These are phyloP conservation scores for Rubia yunnanensis DNA, from an alignment of 257 asterid genomes.

Conservation along the genomic window DNA sequence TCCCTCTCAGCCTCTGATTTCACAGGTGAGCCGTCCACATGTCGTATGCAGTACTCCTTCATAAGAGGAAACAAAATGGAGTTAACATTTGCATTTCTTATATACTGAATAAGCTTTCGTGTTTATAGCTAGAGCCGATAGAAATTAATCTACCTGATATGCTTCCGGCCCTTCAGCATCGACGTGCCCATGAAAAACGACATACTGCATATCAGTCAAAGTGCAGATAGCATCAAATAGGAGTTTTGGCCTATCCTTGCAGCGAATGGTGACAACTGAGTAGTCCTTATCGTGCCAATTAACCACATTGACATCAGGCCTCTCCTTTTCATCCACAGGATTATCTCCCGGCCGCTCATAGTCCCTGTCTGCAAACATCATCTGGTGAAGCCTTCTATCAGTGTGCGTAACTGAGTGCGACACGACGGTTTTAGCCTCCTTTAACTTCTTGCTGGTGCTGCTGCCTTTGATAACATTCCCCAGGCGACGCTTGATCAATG, in stretches of 20 bases:
- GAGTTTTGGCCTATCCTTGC: slow-evolving; percentile 94
- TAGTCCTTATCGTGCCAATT: slow-evolving; percentile 91
- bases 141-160: slow-evolving; percentile 47
- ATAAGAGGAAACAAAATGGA: slow-evolving; percentile 7
- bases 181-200: slow-evolving; percentile 86
- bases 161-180: slow-evolving; percentile 80
- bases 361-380: slow-evolving; percentile 95
- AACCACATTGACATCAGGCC: slow-evolving; percentile 70
- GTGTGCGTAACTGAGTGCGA: slow-evolving; percentile 62
- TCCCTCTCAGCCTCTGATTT: slow-evolving; percentile 96
- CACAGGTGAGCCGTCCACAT: slow-evolving; percentile 85
- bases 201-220: slow-evolving; percentile 90
- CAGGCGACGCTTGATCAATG: slow-evolving; percentile 53
- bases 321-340: slow-evolving; percentile 35
- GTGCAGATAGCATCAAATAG: slow-evolving; percentile 83
- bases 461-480: slow-evolving; percentile 82
- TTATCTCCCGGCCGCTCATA: slow-evolving; percentile 47
- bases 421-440: slow-evolving; percentile 76
- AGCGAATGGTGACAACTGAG: slow-evolving; percentile 70
- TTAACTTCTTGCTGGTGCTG: slow-evolving; percentile 26
- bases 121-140: background rate
- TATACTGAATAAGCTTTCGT: background rate
- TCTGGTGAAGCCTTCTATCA: slow-evolving; percentile 84
- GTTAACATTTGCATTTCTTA: slow-evolving; percentile 6
- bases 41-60: slow-evolving; percentile 89